Evolutionary conservation across 352 stramenopile genomes (phyloP).

Genomic region (Phytopythium cucurbitacearum): DNA sequence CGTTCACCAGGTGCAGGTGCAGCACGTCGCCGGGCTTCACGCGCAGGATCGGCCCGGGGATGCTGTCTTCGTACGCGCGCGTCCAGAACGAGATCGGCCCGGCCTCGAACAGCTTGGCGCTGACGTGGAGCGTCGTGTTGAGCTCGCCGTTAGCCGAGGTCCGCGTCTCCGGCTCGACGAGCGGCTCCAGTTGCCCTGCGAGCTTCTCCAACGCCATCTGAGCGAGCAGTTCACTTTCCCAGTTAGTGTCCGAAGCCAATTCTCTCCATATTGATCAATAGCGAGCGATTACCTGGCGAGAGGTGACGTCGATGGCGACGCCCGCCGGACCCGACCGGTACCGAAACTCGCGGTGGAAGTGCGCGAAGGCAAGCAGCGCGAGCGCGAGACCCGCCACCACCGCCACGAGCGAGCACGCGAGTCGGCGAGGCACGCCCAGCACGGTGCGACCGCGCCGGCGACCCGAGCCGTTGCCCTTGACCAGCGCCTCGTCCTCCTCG

Average conservation of each 20-base stretch:
- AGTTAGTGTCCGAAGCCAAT: background rate
- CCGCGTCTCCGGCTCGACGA: conserved; percentile 33
- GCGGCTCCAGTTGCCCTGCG: conserved; percentile 27
- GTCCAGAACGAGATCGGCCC: conserved; percentile 72
- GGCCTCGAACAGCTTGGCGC: conserved; percentile 32
- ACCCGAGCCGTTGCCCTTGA: conserved; percentile 4
- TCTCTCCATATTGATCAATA: no score
- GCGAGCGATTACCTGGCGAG: no score
- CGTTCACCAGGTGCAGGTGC: conserved; percentile 55
- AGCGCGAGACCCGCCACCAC: conserved; percentile 13
- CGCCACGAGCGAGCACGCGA: conserved; percentile 11
- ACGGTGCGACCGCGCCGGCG: conserved; percentile 13
- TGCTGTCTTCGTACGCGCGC: conserved; percentile 49
- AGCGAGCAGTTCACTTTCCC: background rate
- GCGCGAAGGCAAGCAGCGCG: conserved; percentile 13
- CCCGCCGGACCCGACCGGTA: background rate
- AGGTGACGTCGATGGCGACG: background rate
- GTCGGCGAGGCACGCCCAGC: conserved; percentile 10
- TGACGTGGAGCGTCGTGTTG: conserved; percentile 50
- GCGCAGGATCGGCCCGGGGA: conserved; percentile 57
- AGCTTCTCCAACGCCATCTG: conserved; percentile 15
- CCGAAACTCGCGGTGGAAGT: conserved; percentile 5
- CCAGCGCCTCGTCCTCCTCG: conserved; percentile 10
- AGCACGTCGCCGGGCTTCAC: conserved; percentile 61
- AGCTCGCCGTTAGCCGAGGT: conserved; percentile 47